phyloP scores from a whole-genome alignment of 352 stramenopile species.

The Globisporangium takayamanum region DNA sequence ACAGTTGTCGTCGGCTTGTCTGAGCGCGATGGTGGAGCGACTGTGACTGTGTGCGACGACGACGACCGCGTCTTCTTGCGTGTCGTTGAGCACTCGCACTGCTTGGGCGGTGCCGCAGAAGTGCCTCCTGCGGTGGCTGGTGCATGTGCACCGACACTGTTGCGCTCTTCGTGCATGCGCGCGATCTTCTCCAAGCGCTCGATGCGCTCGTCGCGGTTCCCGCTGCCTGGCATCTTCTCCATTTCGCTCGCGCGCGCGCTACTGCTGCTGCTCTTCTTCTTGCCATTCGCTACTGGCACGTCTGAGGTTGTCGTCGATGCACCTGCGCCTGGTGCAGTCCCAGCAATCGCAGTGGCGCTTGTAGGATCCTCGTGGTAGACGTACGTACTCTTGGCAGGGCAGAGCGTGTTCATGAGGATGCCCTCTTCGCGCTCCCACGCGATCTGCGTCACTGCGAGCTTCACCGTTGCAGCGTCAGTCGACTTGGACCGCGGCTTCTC shows the following conservation, averaged over 20 bases:
- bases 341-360: background rate
- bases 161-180: conserved; percentile 61
- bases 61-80: conserved; percentile 10
- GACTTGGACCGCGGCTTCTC: conserved; percentile 31
- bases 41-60: background rate
- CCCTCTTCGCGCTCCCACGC: conserved; percentile 53
- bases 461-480: conserved; percentile 6
- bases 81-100: conserved; percentile 10
- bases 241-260: conserved; percentile 31
- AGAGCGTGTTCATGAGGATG: conserved; percentile 66
- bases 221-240: conserved; percentile 65
- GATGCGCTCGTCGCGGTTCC: conserved; percentile 61
- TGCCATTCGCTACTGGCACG: conserved; percentile 20
- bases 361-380: conserved; percentile 60
- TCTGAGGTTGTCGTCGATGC: conserved; percentile 5
- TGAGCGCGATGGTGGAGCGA: conserved; percentile 15
- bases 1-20: conserved; percentile 32
- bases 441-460: conserved; percentile 50
- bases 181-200: conserved; percentile 62
- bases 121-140: background rate
- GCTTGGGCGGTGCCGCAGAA: background rate
- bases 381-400: conserved; percentile 58
- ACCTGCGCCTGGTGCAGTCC: background rate
- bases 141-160: conserved; percentile 32
- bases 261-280: conserved; percentile 27